Conservation (phyloP, 176 grass and related monocot species). For the Ananas comosus region DNA sequence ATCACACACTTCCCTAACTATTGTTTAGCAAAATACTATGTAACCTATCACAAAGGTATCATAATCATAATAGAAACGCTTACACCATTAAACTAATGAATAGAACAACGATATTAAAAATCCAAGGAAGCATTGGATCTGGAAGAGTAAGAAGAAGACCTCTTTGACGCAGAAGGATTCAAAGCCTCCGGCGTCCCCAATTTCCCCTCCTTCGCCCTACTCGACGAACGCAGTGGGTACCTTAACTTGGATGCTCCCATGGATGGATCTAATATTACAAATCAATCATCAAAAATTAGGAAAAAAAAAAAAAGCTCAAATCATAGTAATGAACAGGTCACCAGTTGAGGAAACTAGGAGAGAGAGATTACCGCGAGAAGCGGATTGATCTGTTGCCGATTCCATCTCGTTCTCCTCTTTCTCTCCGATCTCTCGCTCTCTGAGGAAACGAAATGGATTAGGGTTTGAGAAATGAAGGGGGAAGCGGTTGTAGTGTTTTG, state of each 20-base stretch:
- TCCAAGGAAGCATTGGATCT: background rate
- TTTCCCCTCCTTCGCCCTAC: constrained; percentile 20
- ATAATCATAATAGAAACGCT: too few relatives aligned
- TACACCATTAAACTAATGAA: background rate
- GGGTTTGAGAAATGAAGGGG: background rate
- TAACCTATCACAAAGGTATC: too few relatives aligned
- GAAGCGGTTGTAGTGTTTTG: constrained; percentile 1
- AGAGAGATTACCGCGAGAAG: background rate
- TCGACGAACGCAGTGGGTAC: constrained; percentile 50
- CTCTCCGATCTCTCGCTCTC: background rate
- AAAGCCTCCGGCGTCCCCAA: constrained; percentile 12
- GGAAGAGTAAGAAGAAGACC: constrained; percentile 26
- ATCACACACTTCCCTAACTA: too few relatives aligned
- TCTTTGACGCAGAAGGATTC: constrained; percentile 22
- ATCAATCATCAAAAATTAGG: background rate
- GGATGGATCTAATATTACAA: constrained; percentile 24
- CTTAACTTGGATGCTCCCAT: constrained; percentile 46
- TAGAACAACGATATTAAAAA: background rate
- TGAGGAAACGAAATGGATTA: background rate
- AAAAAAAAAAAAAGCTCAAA: background rate
- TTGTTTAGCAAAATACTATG: too few relatives aligned
- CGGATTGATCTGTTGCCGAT: constrained; percentile 16
- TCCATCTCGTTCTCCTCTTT: constrained; percentile 22
- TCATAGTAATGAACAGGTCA: too few relatives aligned
- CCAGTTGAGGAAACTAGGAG: background rate